Percentiles rank a stretch among this genome's conserved stretches.
phyloP scores from a whole-genome alignment of 2,329 filamentous ascomycete genomes.

The Diatrype stigma region DNA sequence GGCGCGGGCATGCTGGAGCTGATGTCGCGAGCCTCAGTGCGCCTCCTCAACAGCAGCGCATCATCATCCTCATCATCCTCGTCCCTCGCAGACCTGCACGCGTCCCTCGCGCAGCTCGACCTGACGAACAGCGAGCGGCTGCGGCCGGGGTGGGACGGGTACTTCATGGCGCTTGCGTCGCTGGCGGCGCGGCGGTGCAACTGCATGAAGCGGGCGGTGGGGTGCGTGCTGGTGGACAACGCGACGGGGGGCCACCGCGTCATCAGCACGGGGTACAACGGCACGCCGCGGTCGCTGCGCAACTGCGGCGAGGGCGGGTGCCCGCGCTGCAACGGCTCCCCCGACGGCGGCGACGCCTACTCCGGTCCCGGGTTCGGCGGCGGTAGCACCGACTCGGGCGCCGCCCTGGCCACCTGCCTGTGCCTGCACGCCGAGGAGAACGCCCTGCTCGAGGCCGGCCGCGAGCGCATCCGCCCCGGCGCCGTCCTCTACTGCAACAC shows the following conservation, averaged over 20 bases:
- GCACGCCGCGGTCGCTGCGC: constrained; percentile 80
- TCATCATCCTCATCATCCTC: too few species aligned
- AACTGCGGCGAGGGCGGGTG: constrained; percentile 96
- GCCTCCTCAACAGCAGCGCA: constrained; percentile 88
- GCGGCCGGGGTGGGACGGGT: constrained; percentile 89
- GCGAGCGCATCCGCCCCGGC: constrained; percentile 80
- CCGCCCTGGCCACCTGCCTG: constrained; percentile 78
- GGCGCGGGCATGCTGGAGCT: constrained; percentile 65
- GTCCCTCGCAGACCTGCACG: constrained; percentile 66
- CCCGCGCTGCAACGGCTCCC: constrained; percentile 77
- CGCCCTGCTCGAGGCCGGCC: constrained; percentile 86
- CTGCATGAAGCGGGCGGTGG: constrained; percentile 97
- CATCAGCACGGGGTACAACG: constrained; percentile 95
- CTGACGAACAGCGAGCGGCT: constrained; percentile 75
- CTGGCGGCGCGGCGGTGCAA: constrained; percentile 88
- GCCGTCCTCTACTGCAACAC: constrained; percentile 91
- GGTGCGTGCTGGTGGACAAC: constrained; percentile 83
- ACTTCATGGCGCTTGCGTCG: constrained; percentile 96
- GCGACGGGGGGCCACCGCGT: constrained; percentile 72
- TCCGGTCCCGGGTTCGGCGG: too few species aligned
- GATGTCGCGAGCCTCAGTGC: constrained; percentile 76
- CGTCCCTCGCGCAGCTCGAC: constrained; percentile 68
- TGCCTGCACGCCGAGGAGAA: constrained; percentile 99
- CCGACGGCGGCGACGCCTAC: constrained; percentile 60
- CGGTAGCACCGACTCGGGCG: too few species aligned